Evolutionary conservation across 2,329 filamentous ascomycete species (phyloP), one percentile per base, ranked within the genome.

Genomic region (Chalaropsis thielavioides): DNA sequence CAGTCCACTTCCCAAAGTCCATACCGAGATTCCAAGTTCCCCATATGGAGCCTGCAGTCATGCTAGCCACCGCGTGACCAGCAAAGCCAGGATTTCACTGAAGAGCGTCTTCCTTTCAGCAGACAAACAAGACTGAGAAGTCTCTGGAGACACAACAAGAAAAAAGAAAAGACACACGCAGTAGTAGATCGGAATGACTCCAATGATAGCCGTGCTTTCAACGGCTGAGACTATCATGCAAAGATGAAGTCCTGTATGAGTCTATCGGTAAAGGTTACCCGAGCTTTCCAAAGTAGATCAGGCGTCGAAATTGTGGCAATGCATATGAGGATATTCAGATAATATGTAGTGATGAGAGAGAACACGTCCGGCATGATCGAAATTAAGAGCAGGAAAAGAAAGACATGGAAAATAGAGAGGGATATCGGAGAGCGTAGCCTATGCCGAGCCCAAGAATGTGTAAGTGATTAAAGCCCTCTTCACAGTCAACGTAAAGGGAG

Each of bases 391-490:
- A 41, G 10, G 43, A 24, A 62, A 35, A 62, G 27, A 46, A 46
- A 35, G 60, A 62, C 41, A 43, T 24, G 31, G 62, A 61, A 46
- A 46, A 62, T 31, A 64, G 6, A 59, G 51, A 24, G 51, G 63
- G 54, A 64, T 54, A 22, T 64, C 63, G 63, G 35, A 49, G 59
- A 64, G 63, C 63, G 56, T 44, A 64, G 63, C 56, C 56, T 64
- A 51, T 64, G 60, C 63, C 56, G 63, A 56, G 54, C 51, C 62
- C 49, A 64, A 58, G 24, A 64, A 43, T 44, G 41, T 64, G 62
- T 60, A 64, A 60, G 63, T 64, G 63, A 64, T 63, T 54, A 63
- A 61, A 60, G 63, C 56, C 27, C 56, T 64, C 54, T 35, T 64
- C 63, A 64, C 56, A 64, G 40, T 64, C 35, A 64, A 60, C 24